Conservation (phyloP, 2,329 filamentous ascomycete genomes). For the Botryotinia convoluta region DNA sequence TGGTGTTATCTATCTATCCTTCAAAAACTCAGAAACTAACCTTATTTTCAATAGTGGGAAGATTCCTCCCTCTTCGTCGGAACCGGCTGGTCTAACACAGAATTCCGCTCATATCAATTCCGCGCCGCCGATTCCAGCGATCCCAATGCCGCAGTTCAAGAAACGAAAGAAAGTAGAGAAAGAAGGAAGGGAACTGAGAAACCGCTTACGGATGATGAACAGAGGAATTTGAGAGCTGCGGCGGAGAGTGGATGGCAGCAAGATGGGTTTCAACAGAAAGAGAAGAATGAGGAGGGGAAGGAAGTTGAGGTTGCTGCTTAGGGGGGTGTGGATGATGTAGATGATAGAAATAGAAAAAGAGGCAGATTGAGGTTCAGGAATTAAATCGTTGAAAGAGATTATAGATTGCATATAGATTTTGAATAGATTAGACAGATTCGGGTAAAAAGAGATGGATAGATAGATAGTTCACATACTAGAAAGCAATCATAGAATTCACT, state of each 20-base stretch:
- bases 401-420: background rate
- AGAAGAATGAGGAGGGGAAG: background rate
- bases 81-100: conserved; percentile 38
- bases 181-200: conserved; percentile 30
- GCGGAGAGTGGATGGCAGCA: conserved; percentile 24
- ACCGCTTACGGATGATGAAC: conserved; percentile 31
- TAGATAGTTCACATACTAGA: background rate
- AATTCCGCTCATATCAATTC: conserved; percentile 36
- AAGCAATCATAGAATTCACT: background rate
- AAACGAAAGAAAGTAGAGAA: conserved; percentile 33
- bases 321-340: background rate
- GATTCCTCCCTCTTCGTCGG: conserved; percentile 42
- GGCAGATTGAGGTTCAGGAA: background rate
- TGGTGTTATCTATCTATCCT: background rate
- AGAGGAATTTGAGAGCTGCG: conserved; percentile 29
- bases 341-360: background rate
- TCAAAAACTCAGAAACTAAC: background rate
- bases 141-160: conserved; percentile 22
- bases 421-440: background rate
- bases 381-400: background rate
- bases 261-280: conserved; percentile 15
- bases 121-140: conserved; percentile 24
- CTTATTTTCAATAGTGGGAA: conserved; percentile 39
- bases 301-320: background rate
- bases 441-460: background rate